A percentile compares a stretch with the other conserved stretches of the same genome.
These are phyloP conservation scores for Fraxinus albicans DNA, from an alignment of 305 asterid species.

Conservation along the genomic window DNA sequence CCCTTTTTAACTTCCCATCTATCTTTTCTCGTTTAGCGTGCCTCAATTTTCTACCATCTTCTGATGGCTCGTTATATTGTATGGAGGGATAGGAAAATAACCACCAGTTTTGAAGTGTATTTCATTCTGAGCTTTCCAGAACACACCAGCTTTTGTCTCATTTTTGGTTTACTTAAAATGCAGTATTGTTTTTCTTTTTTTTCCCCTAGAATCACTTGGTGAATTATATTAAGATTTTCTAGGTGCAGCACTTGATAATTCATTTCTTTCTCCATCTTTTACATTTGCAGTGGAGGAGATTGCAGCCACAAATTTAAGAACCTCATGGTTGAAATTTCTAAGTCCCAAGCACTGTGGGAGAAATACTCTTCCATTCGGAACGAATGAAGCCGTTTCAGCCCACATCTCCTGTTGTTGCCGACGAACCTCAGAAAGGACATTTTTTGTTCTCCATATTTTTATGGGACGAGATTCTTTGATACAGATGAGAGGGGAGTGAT, in stretches of 20 bases:
- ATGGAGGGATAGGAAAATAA: neutral
- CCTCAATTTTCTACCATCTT: neutral
- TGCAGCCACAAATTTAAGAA: conserved; percentile 94
- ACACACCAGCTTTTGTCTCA: neutral
- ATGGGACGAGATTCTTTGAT: conserved; percentile 8
- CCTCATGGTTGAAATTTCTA: conserved; percentile 75
- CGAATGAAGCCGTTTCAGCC: conserved; percentile 45
- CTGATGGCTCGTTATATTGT: neutral
- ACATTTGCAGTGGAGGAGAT: conserved; percentile 68
- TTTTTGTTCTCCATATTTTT: conserved; percentile 4
- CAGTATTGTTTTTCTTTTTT: no score
- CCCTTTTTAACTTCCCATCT: neutral
- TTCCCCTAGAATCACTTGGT: neutral
- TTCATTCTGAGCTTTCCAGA: neutral
- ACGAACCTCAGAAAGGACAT: neutral
- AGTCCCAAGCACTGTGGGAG: conserved; percentile 64
- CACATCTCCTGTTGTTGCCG: neutral
- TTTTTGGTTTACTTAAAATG: neutral
- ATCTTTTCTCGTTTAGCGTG: neutral
- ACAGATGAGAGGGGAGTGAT: conserved; percentile 1
- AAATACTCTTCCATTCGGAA: conserved; percentile 85
- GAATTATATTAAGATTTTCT: neutral
- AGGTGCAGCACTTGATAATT: neutral
- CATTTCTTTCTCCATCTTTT: neutral
- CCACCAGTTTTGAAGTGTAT: neutral